Percentiles rank a stretch among this genome's conserved stretches.
Evolutionary conservation across 192 early-diverging fungal species (phyloP).

Genomic region (Obelidium mucronatum): DNA sequence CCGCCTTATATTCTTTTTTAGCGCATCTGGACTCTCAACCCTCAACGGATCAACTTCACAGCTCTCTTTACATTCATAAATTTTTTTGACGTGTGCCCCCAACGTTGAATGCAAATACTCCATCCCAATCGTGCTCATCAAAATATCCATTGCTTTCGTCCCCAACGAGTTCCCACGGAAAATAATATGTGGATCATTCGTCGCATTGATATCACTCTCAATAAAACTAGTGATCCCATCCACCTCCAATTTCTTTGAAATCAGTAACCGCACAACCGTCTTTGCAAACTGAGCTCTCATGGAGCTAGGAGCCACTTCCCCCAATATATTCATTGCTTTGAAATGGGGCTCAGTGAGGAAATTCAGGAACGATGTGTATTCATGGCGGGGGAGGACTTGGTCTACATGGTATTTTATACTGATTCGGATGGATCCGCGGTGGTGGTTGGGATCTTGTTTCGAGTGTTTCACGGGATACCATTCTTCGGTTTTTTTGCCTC

Average conservation of each 20-base stretch:
- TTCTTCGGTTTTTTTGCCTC: conserved; percentile 35
- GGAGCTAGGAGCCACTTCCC: conserved; percentile 34
- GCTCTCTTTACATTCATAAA: conserved; percentile 29
- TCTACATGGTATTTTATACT: conserved; percentile 36
- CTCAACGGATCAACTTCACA: conserved; percentile 57
- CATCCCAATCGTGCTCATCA: conserved; percentile 61
- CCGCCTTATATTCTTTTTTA: conserved; percentile 44
- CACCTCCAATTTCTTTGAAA: conserved; percentile 43
- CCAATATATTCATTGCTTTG: conserved; percentile 42
- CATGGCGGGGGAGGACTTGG: conserved; percentile 40
- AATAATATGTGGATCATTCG: conserved; percentile 53
- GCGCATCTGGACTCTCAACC: conserved; percentile 38
- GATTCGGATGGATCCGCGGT: conserved; percentile 41
- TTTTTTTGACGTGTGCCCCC: conserved; percentile 7
- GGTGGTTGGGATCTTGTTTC: neutral
- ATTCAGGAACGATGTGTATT: conserved; percentile 44
- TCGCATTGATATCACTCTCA: conserved; percentile 25
- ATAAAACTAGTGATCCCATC: conserved; percentile 29
- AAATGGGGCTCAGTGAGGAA: conserved; percentile 51
- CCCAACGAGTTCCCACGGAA: conserved; percentile 65
- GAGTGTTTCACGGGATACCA: conserved; percentile 48
- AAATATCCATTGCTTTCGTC: conserved; percentile 64
- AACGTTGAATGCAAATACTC: conserved; percentile 55
- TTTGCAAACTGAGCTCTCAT: conserved; percentile 53
- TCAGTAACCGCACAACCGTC: conserved; percentile 42